phyloP scores from a whole-genome alignment of 768 basidiomycete species.

The Agaricus subrufescens region DNA sequence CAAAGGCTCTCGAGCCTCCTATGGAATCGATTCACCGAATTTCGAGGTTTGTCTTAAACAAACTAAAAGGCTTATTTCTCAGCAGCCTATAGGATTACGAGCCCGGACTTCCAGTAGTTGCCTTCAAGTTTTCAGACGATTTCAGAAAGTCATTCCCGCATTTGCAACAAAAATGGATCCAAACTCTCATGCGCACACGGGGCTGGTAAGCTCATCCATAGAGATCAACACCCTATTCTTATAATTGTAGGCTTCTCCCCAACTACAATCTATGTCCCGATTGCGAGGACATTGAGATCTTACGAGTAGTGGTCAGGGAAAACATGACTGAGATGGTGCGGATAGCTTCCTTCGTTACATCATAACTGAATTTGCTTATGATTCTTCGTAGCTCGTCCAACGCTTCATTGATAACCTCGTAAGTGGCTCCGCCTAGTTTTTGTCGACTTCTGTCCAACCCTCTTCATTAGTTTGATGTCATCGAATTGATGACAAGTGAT shows the following conservation, averaged over 20 bases:
- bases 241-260: constrained; percentile 39
- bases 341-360: constrained; percentile 5
- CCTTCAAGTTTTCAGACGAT: constrained; percentile 58
- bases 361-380: not conserved
- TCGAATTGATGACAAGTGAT: constrained; percentile 47
- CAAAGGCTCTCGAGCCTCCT: constrained; percentile 24
- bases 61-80: constrained; percentile 13
- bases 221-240: not conserved
- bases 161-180: constrained; percentile 58
- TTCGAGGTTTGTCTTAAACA: constrained; percentile 41
- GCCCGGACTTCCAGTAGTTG: constrained; percentile 60
- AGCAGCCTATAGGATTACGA: constrained; percentile 37
- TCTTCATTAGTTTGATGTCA: constrained; percentile 51
- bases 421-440: constrained; percentile 20
- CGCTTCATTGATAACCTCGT: constrained; percentile 68
- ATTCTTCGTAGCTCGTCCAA: constrained; percentile 45
- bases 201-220: constrained; percentile 45
- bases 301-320: constrained; percentile 64
- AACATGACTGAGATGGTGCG: constrained; percentile 46
- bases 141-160: constrained; percentile 52
- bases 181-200: constrained; percentile 41
- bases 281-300: constrained; percentile 49
- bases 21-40: constrained; percentile 44
- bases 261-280: constrained; percentile 52
- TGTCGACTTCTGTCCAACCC: not conserved